Conservation (phyloP, 371 early-diverging fungal species). For the Mortierella sp. region DNA sequence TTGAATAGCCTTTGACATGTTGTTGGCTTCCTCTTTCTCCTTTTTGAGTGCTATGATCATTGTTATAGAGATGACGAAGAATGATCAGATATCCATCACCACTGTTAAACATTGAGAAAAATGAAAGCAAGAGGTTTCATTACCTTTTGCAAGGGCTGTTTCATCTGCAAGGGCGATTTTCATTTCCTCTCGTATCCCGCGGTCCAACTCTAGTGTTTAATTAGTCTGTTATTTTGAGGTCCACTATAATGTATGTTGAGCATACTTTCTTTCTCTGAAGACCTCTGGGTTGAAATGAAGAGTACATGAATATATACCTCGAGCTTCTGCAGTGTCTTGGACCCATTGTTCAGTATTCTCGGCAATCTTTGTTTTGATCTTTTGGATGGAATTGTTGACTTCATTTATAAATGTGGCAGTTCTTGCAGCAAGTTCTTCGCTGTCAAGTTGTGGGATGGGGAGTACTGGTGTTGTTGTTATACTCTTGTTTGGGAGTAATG, state of each 20-base stretch:
- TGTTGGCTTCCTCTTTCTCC: conserved; percentile 42
- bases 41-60: conserved; percentile 36
- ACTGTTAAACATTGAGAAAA: not conserved
- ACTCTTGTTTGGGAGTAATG: conserved; percentile 21
- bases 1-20: conserved; percentile 32
- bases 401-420: conserved; percentile 35
- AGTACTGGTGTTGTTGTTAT: conserved; percentile 14
- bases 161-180: conserved; percentile 32
- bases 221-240: not conserved
- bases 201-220: conserved; percentile 18
- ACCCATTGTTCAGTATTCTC: conserved; percentile 43
- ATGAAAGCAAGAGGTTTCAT: not conserved
- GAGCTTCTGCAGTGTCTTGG: conserved; percentile 28
- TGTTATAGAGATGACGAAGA: too few relatives aligned
- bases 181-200: conserved; percentile 32
- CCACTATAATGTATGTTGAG: not conserved
- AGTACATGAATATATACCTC: conserved; percentile 11
- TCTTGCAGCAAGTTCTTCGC: conserved; percentile 34
- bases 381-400: conserved; percentile 30
- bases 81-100: not conserved
- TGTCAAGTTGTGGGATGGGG: conserved; percentile 35
- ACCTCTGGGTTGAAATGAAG: not conserved
- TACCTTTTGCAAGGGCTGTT: conserved; percentile 30
- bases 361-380: conserved; percentile 38
- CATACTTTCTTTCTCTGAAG: not conserved